Percentiles rank a stretch among this genome's conserved stretches.
Evolutionary conservation across 306 rosid genomes (phyloP).

Genomic region (Mimosa bimucronata): DNA sequence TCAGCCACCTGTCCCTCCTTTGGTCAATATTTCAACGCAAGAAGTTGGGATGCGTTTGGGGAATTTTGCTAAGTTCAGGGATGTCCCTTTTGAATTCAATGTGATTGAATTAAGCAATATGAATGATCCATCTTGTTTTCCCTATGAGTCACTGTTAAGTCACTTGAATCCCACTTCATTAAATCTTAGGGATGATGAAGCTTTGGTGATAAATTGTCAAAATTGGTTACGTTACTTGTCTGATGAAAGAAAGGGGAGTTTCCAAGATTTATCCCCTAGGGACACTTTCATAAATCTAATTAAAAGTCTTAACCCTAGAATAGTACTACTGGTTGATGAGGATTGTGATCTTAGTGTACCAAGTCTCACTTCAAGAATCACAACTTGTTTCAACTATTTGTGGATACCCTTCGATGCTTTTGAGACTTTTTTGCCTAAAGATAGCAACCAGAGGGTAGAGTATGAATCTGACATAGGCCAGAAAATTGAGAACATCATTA

Average conservation of each 20-base stretch:
- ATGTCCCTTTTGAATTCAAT: slow-evolving; percentile 21
- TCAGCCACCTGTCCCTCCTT: slow-evolving; percentile 68
- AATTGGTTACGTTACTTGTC: slow-evolving; percentile 75
- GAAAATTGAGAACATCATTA: slow-evolving; percentile 74
- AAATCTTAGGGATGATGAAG: slow-evolving; percentile 75
- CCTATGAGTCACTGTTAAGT: slow-evolving; percentile 53
- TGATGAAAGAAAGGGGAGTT: slow-evolving; percentile 46
- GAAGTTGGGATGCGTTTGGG: slow-evolving; percentile 80
- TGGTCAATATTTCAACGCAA: slow-evolving; percentile 67
- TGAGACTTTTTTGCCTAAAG: slow-evolving; percentile 84
- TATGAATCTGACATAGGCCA: slow-evolving; percentile 89
- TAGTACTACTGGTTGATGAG: slow-evolving; percentile 78
- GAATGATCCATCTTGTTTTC: slow-evolving; percentile 28
- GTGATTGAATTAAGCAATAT: slow-evolving; percentile 14
- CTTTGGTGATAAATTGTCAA: slow-evolving; percentile 84
- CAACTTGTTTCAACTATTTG: slow-evolving; percentile 76
- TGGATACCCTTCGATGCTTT: slow-evolving; percentile 97
- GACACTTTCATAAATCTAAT: slow-evolving; percentile 60
- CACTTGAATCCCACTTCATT: slow-evolving; percentile 62
- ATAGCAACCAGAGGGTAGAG: slow-evolving; percentile 77
- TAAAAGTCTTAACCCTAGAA: slow-evolving; percentile 69
- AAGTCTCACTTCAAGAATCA: slow-evolving; percentile 71
- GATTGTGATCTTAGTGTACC: slow-evolving; percentile 68
- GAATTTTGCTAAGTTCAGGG: slow-evolving; percentile 66
- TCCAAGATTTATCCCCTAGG: slow-evolving; percentile 45